Evolutionary conservation across 805 yeast species (phyloP), one percentile per base, ranked within the genome.

Genomic region (Monosporozyma siamensis): DNA sequence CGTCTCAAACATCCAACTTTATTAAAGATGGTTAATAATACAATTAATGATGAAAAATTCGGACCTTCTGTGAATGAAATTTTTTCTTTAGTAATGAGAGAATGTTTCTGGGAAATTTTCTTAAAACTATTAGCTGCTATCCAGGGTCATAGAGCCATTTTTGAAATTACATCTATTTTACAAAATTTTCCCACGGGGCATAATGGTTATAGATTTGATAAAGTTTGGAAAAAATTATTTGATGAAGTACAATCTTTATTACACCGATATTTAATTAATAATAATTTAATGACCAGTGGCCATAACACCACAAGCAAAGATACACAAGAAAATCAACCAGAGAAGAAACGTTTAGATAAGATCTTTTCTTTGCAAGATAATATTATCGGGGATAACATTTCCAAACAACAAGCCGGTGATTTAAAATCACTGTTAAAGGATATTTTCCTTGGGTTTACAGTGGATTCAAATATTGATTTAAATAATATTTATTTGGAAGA

Each of bases 101-200:
- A 85, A 47, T 69, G 87, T 32, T 82, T 83, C 48, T 77, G 83
- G 59, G 69, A 77, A 7, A 68, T 86, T n/a, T 87, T 82, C 53
- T 66, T 76, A 23, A 79, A 77, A 56, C 60, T 77, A 41, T 62
- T 80, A 32, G 70, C 78, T 20, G 77, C 83, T 4, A 61, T 86
- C 15, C 92, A 85, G 63, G 73, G 75, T 20, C 88, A 85, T 55
- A 69, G 81, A 24, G 78, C 81, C 1, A 70, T 87, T 4, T 66
- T 67, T 46, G 88, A 80, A 47, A 72, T 82, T 11, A 67, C 74
- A 6, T 63, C 65, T 14, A 48, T 55, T 8, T 48, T 64, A 7
- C 63, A 63, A 32, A 52, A 54, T 2, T 40, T 54, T 2, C 32
- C 32, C 6, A 27, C 23, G 1, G 22, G 23, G 9, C 40, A 55